A percentile compares a stretch with the other conserved stretches of the same genome.
These are phyloP conservation scores for Cladosporium sphaerospermum DNA, from an alignment of 2,329 filamentous ascomycete genomes.

Conservation along the genomic window DNA sequence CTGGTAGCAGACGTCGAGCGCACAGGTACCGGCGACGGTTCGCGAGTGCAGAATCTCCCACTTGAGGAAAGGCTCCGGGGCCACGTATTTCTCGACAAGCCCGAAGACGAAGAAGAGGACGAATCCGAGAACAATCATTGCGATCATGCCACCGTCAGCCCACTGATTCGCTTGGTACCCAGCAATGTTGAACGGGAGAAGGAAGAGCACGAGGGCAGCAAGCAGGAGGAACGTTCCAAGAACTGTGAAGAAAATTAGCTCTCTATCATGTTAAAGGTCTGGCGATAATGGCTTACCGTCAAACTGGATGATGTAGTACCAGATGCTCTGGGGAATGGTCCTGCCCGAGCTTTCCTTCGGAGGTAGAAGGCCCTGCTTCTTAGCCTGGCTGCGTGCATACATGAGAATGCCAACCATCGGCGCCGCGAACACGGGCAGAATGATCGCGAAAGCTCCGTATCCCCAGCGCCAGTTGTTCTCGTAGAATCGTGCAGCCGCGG, in stretches of 20 bases:
- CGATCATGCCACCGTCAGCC: conserved; percentile 35
- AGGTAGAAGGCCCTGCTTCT: conserved; percentile 24
- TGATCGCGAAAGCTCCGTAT: conserved; percentile 27
- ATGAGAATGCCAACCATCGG: conserved; percentile 25
- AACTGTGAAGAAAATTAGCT: conserved; percentile 11
- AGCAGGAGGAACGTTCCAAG: conserved; percentile 24
- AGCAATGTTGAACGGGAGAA: conserved; percentile 61
- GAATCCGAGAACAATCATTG: conserved; percentile 30
- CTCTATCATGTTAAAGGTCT: not conserved
- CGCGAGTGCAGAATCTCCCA: conserved; percentile 46
- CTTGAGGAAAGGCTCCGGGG: conserved; percentile 52
- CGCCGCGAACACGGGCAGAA: conserved; percentile 24
- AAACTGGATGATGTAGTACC: conserved; percentile 27
- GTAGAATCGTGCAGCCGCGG: conserved; percentile 23
- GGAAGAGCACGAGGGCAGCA: conserved; percentile 55
- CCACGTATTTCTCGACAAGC: conserved; percentile 53
- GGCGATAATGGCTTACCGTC: conserved; percentile 18
- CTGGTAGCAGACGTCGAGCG: conserved; percentile 36
- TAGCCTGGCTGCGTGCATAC: conserved; percentile 24
- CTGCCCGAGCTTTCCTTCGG: conserved; percentile 18
- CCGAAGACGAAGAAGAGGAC: conserved; percentile 39
- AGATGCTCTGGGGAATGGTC: conserved; percentile 18
- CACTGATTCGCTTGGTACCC: conserved; percentile 30
- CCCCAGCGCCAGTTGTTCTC: conserved; percentile 27
- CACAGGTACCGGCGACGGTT: conserved; percentile 45